These are phyloP conservation scores for Knoxia roxburghii DNA, from an alignment of 257 asterid species.

Conservation along the genomic window DNA sequence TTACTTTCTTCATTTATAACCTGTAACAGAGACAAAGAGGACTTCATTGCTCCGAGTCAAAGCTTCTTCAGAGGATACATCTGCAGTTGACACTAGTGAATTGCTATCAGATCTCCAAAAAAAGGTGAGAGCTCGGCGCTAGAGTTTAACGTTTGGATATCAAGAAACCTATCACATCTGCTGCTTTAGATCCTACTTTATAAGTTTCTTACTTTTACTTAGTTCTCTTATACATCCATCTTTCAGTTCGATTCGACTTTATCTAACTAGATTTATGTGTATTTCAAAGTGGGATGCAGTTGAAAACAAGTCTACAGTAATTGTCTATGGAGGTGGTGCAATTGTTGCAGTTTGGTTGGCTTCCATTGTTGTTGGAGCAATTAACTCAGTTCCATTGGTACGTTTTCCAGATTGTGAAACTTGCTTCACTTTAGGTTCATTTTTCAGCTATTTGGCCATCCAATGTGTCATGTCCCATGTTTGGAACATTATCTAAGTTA, in stretches of 20 bases:
- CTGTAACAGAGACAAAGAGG: conserved; percentile 51
- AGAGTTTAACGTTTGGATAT: background rate
- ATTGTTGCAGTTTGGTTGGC: conserved; percentile 79
- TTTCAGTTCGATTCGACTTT: background rate
- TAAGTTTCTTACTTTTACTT: background rate
- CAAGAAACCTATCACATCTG: background rate
- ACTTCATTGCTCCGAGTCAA: conserved; percentile 45
- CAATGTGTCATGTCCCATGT: background rate
- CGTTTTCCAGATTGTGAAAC: conserved; percentile 17
- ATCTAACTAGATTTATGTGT: conserved; percentile 2
- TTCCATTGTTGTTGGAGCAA: conserved; percentile 67
- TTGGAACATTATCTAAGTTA: background rate
- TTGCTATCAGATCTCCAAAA: conserved; percentile 69
- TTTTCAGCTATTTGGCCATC: background rate
- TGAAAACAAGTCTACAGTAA: conserved; percentile 80
- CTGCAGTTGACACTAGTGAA: conserved; percentile 53
- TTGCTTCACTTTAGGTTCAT: background rate
- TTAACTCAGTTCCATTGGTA: conserved; percentile 94
- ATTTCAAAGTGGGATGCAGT: conserved; percentile 79
- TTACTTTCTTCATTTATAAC: conserved; percentile 11
- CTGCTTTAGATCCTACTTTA: background rate
- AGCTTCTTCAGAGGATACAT: conserved; percentile 75
- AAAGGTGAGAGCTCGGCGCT: conserved; percentile 43
- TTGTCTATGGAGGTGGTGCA: conserved; percentile 81
- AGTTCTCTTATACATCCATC: background rate